A percentile compares a stretch with the other conserved stretches of the same genome.
phyloP scores from a whole-genome alignment of 805 yeast species.

The Candida rishiriensis region DNA sequence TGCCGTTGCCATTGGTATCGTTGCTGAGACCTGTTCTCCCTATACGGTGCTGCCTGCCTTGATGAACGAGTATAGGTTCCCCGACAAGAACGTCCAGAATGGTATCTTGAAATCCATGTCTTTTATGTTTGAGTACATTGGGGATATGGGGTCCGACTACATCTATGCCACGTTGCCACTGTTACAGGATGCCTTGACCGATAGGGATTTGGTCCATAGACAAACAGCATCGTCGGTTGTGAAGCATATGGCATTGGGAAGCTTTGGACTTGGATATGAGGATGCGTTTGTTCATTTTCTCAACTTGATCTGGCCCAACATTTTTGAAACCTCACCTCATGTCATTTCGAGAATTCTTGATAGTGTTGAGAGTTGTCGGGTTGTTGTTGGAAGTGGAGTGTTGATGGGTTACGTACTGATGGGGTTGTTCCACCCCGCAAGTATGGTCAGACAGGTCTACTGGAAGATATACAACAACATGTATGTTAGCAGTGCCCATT shows the following conservation, averaged over 20 bases:
- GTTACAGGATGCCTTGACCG: slow-evolving; percentile 84
- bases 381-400: slow-evolving; percentile 71
- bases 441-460: slow-evolving; percentile 75
- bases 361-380: slow-evolving; percentile 67
- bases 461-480: slow-evolving; percentile 81
- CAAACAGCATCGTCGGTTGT: slow-evolving; percentile 93
- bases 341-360: slow-evolving; percentile 80
- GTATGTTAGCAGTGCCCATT: slow-evolving; percentile 68
- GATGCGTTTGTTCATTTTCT: slow-evolving; percentile 80
- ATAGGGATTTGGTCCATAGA: slow-evolving; percentile 86
- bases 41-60: slow-evolving; percentile 91
- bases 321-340: slow-evolving; percentile 94
- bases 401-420: slow-evolving; percentile 74
- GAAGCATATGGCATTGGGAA: slow-evolving; percentile 74
- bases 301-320: slow-evolving; percentile 80
- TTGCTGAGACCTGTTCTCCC: slow-evolving; percentile 89
- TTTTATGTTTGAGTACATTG: slow-evolving; percentile 88
- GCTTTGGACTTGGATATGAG: slow-evolving; percentile 70
- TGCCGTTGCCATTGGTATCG: slow-evolving; percentile 96
- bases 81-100: slow-evolving; percentile 90
- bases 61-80: slow-evolving; percentile 92
- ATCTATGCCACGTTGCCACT: slow-evolving; percentile 75
- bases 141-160: slow-evolving; percentile 75
- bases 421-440: slow-evolving; percentile 92
- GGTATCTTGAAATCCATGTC: slow-evolving; percentile 90